Evolutionary conservation across 2,329 filamentous ascomycete genomes (phyloP), one percentile per base, ranked within the genome.

Genomic region (Pestalotiopsis sp.): DNA sequence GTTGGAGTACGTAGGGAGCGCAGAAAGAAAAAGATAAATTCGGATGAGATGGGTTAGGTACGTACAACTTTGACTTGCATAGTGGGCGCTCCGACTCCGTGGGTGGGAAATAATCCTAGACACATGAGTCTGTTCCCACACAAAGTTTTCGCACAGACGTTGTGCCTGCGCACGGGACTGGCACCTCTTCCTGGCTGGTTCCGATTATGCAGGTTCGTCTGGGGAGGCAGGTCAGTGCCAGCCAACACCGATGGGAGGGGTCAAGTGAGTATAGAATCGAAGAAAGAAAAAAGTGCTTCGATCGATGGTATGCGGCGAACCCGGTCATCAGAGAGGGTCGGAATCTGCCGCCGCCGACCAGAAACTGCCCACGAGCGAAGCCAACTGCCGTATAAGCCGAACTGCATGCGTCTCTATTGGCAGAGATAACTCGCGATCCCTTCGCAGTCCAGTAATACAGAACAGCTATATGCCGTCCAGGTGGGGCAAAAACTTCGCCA

Each of bases 131-230:
- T 25, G 14, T 59, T 20, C 45, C 17, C 45, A 52, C 9, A 11
- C 20, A 52, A 23, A 9, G 17, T n/a, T 20, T 27, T 59, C 14
- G 57, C 23, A 59, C 57, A 59, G 45, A 52, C 45, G 17, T 52
- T 45, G 14, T 20, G 27, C 14, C 59, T 31, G 59, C 59, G 59
- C 59, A 40, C 14, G 25, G 57, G 5, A 62, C 59, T n/a, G 6
- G 17, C 5, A 20, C n/a, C 17, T 52, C 7, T 20, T n/a, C 59
- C 17, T 61, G 14, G 14, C 23, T 6, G 27, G 59, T 62, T 4
- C 59, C 59, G 59, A 36, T 40, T 62, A 62, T 62, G 59, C 59
- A 62, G 31, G 59, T 20, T 40, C n/a, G 25, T 62, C 59, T 36
- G 59, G 59, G 27, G 59, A 62, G 59, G 59, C 59, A 62, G 31